Conservation (phyloP, 345 rosid genomes). For the Lepidium aucheri region DNA sequence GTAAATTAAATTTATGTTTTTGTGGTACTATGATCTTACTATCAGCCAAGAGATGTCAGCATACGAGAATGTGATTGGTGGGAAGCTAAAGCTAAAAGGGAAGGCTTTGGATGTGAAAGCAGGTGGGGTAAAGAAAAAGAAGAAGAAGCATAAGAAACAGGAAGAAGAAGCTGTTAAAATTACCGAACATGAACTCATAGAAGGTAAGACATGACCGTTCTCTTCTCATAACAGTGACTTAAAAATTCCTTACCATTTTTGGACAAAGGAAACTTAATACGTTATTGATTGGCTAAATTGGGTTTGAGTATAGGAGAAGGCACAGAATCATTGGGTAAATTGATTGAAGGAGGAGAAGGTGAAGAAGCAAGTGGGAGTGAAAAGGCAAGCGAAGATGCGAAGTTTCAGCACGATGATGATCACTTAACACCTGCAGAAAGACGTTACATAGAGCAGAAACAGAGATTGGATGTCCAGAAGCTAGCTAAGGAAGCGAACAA, state of each 20-base stretch:
- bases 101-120: constrained; percentile 90
- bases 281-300: not conserved
- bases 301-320: constrained; percentile 28
- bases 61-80: constrained; percentile 68
- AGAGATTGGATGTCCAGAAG: constrained; percentile 46
- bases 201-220: constrained; percentile 29
- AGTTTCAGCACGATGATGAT: constrained; percentile 34
- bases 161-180: constrained; percentile 33
- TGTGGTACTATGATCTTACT: constrained; percentile 4
- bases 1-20: not conserved
- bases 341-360: constrained; percentile 29
- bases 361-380: constrained; percentile 29
- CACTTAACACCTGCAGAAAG: constrained; percentile 58
- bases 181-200: constrained; percentile 36
- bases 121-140: constrained; percentile 77
- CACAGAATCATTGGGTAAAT: constrained; percentile 17
- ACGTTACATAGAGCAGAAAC: constrained; percentile 71
- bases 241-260: not conserved
- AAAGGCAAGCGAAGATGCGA: constrained; percentile 39
- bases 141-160: constrained; percentile 57
- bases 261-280: not conserved
- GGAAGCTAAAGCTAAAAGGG: constrained; percentile 90
- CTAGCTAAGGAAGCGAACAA: constrained; percentile 70
- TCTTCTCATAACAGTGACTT: not conserved
- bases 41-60: constrained; percentile 48